phyloP scores from a whole-genome alignment of 106 monocot species.

The Allium cepa region DNA sequence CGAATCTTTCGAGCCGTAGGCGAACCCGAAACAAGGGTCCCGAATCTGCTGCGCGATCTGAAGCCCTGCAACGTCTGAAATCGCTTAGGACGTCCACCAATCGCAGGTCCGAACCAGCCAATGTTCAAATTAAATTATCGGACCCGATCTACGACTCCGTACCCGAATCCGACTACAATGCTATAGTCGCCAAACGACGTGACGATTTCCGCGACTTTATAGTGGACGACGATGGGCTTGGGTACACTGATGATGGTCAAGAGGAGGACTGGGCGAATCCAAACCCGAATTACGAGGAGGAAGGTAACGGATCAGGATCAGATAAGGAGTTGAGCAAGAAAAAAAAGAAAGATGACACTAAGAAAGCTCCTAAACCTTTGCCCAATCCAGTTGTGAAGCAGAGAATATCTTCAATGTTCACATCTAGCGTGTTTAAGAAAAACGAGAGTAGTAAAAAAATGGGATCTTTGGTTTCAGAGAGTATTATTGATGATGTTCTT shows the following conservation, averaged over 20 bases:
- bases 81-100: constrained; percentile 42
- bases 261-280: constrained; percentile 92
- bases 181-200: constrained; percentile 70
- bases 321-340: constrained; percentile 9
- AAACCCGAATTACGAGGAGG: constrained; percentile 34
- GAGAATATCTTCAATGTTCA: constrained; percentile 74
- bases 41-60: constrained; percentile 34
- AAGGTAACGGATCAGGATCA: constrained; percentile 1
- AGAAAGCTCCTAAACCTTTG: constrained; percentile 27
- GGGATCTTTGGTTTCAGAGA: constrained; percentile 37
- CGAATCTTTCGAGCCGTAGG: neutral
- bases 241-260: constrained; percentile 78
- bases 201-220: constrained; percentile 64
- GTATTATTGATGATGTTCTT: constrained; percentile 76
- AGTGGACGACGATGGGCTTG: constrained; percentile 88
- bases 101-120: constrained; percentile 26
- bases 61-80: constrained; percentile 72
- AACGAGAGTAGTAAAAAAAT: constrained; percentile 35
- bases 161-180: constrained; percentile 66
- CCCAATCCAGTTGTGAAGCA: constrained; percentile 62
- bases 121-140: constrained; percentile 56
- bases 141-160: constrained; percentile 91
- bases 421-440: constrained; percentile 59
- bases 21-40: constrained; percentile 32
- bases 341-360: constrained; percentile 25